Conservation (phyloP, 768 basidiomycete genomes). For the Xanthoconium purpureum region DNA sequence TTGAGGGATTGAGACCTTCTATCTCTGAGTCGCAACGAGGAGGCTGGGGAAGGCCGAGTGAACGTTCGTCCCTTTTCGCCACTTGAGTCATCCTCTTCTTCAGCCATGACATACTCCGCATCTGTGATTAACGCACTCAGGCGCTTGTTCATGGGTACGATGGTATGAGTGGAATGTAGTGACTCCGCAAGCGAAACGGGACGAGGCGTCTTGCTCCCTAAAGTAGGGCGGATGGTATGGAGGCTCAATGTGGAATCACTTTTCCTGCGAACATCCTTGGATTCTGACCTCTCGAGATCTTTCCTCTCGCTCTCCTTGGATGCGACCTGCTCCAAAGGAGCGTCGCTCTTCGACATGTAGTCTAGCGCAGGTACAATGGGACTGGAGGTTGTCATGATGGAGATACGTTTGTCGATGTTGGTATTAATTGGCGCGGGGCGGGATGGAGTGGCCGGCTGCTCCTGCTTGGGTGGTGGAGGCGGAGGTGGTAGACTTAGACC, state of each 20-base stretch:
- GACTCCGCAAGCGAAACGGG: constrained; percentile 81
- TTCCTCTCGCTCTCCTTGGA: constrained; percentile 28
- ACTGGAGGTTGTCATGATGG: constrained; percentile 51
- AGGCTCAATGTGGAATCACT: constrained; percentile 82
- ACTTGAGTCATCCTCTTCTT: constrained; percentile 48
- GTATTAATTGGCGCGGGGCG: constrained; percentile 22
- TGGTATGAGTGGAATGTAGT: constrained; percentile 67
- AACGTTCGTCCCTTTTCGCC: constrained; percentile 18
- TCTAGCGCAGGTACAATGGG: constrained; percentile 59
- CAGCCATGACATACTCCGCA: constrained; percentile 62
- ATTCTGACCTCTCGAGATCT: constrained; percentile 36
- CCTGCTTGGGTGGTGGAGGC: constrained; percentile 40
- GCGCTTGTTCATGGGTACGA: constrained; percentile 65
- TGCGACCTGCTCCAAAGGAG: constrained; percentile 23
- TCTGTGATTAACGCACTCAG: constrained; percentile 67
- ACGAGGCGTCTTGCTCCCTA: constrained; percentile 53
- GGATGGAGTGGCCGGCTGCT: constrained; percentile 16
- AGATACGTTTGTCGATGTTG: constrained; percentile 40
- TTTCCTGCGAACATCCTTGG: constrained; percentile 74
- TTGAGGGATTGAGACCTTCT: constrained; percentile 67
- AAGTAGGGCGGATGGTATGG: constrained; percentile 60
- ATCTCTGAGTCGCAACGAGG: constrained; percentile 47
- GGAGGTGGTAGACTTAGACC: constrained; percentile 32
- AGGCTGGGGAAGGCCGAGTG: constrained; percentile 39
- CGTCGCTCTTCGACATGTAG: constrained; percentile 45